Percentiles rank a stretch among this genome's conserved stretches.
These are phyloP conservation scores for Areca catechu DNA, from an alignment of 176 grass and related monocot species.

Conservation along the genomic window DNA sequence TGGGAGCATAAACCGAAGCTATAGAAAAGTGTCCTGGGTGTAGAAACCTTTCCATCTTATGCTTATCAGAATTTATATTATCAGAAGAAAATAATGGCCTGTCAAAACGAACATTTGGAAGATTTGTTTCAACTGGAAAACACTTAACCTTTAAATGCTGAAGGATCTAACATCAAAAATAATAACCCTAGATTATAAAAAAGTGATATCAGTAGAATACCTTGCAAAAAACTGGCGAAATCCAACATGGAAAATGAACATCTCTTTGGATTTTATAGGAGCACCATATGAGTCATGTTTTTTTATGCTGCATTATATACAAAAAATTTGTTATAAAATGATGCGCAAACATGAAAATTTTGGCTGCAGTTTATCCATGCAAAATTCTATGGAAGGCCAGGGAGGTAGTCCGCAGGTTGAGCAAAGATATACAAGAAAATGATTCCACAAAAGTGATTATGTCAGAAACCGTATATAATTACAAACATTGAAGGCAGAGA, in stretches of 20 bases:
- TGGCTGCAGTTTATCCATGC: no score
- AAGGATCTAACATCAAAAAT: no score
- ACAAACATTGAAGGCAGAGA: no score
- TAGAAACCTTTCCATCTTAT: constrained; percentile 97
- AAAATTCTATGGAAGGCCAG: no score
- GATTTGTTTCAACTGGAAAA: neutral
- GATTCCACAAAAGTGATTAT: no score
- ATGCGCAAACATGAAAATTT: no score
- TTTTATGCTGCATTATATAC: constrained; percentile 58
- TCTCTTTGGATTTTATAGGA: constrained; percentile 90
- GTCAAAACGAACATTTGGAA: neutral
- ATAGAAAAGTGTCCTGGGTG: constrained; percentile 84
- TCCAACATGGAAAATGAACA: constrained; percentile 75
- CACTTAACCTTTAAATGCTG: neutral
- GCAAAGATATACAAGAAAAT: no score
- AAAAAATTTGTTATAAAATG: neutral
- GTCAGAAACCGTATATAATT: no score
- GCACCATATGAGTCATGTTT: constrained; percentile 77
- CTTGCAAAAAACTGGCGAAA: constrained; percentile 85
- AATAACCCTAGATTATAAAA: no score
- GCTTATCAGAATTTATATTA: constrained; percentile 87
- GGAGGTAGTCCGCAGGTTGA: no score
- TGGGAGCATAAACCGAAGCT: constrained; percentile 79
- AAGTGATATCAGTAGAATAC: constrained; percentile 17
- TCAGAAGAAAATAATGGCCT: constrained; percentile 95